Conservation (phyloP, 2,329 filamentous ascomycete genomes). For the Colletotrichum karsti region DNA sequence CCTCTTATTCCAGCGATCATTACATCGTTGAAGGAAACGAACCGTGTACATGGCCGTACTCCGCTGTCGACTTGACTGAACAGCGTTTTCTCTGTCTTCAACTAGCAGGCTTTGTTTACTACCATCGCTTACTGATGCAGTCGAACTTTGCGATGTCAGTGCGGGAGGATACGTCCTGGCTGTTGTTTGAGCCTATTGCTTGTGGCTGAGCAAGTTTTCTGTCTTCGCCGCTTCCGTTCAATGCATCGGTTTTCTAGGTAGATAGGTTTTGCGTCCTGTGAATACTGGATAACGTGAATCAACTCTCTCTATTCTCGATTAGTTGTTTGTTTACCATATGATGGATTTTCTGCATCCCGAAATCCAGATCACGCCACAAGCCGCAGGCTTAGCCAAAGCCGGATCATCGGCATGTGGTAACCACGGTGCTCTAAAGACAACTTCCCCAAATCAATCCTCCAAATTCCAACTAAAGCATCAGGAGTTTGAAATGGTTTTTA, state of each 20-base stretch:
- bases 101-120: not conserved
- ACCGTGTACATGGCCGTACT: too few species aligned
- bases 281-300: too few species aligned
- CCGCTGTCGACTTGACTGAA: too few species aligned
- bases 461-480: too few species aligned
- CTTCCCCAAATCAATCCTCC: not conserved
- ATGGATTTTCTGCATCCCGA: not conserved
- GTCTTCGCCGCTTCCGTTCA: too few species aligned
- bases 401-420: not conserved
- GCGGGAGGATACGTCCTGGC: too few species aligned
- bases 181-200: too few species aligned
- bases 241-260: too few species aligned
- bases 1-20: not conserved
- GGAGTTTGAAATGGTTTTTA: too few species aligned
- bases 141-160: too few species aligned
- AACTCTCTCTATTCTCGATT: not conserved
- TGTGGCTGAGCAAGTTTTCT: conserved; percentile 6
- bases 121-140: not conserved
- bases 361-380: not conserved
- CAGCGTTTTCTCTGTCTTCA: too few species aligned
- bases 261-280: too few species aligned
- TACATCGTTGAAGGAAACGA: not conserved
- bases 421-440: not conserved
- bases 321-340: not conserved
- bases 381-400: not conserved